Evolutionary conservation across 116 monocot genomes (phyloP).

Genomic region (Cymodocea nodosa): DNA sequence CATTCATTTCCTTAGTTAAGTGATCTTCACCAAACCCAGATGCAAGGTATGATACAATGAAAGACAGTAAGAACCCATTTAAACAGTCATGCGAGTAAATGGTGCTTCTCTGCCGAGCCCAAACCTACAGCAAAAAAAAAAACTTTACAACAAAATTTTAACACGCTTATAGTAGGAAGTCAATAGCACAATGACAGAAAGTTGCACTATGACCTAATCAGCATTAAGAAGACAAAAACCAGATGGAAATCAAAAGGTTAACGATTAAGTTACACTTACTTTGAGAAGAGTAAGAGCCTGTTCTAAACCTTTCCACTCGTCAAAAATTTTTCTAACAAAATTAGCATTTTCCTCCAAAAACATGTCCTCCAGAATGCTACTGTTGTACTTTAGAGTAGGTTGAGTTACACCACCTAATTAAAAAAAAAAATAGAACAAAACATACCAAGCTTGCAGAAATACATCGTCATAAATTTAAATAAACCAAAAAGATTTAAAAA

Average conservation of each 20-base stretch:
- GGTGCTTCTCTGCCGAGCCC: slow-evolving; percentile 83
- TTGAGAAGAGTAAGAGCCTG: slow-evolving; percentile 79
- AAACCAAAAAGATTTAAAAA: neutral
- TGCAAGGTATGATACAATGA: slow-evolving; percentile 57
- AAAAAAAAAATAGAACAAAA: slow-evolving; percentile 1
- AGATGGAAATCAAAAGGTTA: neutral
- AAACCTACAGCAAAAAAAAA: slow-evolving; percentile 46
- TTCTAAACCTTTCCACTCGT: slow-evolving; percentile 41
- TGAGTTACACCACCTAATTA: slow-evolving; percentile 25
- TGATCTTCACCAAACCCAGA: slow-evolving; percentile 42
- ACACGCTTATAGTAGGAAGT: neutral
- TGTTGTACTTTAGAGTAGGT: slow-evolving; percentile 83
- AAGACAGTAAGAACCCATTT: slow-evolving; percentile 74
- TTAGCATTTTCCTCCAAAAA: slow-evolving; percentile 79
- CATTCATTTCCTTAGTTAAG: slow-evolving; percentile 62
- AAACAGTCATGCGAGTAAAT: slow-evolving; percentile 70
- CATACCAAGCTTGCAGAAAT: neutral
- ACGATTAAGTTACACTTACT: slow-evolving; percentile 19
- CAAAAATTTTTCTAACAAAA: slow-evolving; percentile 48
- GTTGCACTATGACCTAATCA: neutral
- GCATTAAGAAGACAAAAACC: no score
- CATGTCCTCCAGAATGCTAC: slow-evolving; percentile 91
- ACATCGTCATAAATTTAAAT: neutral
- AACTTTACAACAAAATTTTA: neutral
- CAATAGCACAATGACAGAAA: neutral